Evolutionary conservation across 73 alveolate genomes (phyloP), one percentile per base, ranked within the genome.

Genomic region (Paraurostyla sp.): DNA sequence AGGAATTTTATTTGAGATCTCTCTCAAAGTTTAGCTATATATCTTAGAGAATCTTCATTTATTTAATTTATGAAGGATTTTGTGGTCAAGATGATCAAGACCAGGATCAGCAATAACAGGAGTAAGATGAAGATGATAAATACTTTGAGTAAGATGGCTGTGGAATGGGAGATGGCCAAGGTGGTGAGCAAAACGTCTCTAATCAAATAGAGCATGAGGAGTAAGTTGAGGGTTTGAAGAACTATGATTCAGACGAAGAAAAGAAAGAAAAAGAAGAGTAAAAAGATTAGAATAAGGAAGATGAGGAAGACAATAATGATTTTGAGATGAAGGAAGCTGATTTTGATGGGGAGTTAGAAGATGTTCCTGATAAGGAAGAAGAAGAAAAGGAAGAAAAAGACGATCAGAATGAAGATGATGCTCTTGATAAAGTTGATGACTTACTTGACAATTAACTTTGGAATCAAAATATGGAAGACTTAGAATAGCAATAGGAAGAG

Each of bases 111-210:
- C 80, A 92, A 7, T 60, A 89, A 45, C 46, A 60, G 32, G 92
- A 88, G 33, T 63, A 56, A 6, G 92, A 93, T 0, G 87, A 84
- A 43, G 82, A 71, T 32, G 90, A 82, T 50, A 90, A 90, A 36
- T 42, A 60, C 32, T 88, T 80, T 69, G 95, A 91, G 46, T 91
- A 85, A 32, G 97, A 96, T 25, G 97, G 97, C 75, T 56, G 80
- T 20, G 91, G 91, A 20, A 92, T 94, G 90, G 97, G 97, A 42
- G 87, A 92, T 54, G 97, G 96, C 81, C 69, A 96, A 71, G 99
- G 99, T 45, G 95, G 97, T 48, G 69, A 76, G 62, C 49, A 93
- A 57, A 71, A 93, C 50, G 90, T 93, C 33, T 52, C 90, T 63
- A 75, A 93, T 6, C 82, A 93, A 50, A 68, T 93, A 35, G 91